phyloP scores from a whole-genome alignment of 176 grass and related monocot species.

The Oryza glaberrima region DNA sequence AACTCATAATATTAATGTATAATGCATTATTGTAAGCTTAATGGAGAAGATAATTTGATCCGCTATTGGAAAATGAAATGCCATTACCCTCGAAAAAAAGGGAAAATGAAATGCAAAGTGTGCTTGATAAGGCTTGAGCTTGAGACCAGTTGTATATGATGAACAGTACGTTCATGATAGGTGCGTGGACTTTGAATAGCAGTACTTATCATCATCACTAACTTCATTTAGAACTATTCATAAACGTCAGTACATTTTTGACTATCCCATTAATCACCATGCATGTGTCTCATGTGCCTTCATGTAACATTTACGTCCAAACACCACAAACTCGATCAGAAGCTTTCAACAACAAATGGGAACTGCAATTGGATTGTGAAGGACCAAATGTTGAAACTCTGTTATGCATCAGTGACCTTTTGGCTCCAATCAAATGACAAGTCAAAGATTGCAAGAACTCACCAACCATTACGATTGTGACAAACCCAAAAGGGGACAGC shows the following conservation, averaged over 20 bases:
- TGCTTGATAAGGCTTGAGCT: no score
- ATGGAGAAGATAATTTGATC: background rate
- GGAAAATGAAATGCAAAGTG: no score
- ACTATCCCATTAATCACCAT: background rate
- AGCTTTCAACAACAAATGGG: constrained; percentile 30
- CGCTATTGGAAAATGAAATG: background rate
- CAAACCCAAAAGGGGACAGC: background rate
- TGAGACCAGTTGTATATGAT: background rate
- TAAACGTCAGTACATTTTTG: background rate
- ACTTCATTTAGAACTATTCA: background rate
- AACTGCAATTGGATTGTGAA: background rate
- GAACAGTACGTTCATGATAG: background rate
- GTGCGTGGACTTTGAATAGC: background rate
- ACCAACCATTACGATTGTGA: constrained; percentile 23
- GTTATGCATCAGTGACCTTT: background rate
- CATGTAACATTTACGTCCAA: background rate
- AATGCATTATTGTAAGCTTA: background rate
- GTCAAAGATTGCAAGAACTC: constrained; percentile 30
- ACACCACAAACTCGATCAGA: background rate
- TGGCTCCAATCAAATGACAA: background rate
- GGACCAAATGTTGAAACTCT: constrained; percentile 29
- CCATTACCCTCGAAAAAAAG: no score
- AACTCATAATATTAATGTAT: background rate
- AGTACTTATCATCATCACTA: background rate
- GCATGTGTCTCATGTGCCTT: background rate